Conservation (phyloP, 2,329 filamentous ascomycete species). For the Diaporthe capsici region DNA sequence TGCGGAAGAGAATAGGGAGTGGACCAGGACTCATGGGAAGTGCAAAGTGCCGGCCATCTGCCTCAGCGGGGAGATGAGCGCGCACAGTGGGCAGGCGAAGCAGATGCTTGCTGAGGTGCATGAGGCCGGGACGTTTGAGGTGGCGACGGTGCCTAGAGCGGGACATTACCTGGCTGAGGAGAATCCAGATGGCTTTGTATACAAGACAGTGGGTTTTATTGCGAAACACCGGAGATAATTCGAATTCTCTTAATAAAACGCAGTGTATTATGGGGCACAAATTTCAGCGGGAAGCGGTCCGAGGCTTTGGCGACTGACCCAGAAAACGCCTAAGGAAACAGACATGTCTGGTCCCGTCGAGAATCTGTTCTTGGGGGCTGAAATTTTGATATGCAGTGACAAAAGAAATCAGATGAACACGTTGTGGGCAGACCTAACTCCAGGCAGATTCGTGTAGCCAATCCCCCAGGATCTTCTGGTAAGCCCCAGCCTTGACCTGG, state of each 20-base stretch:
- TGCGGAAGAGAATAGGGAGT: background rate
- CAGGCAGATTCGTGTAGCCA: background rate
- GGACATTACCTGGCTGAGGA: conserved; percentile 14
- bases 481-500: background rate
- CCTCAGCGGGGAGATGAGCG: background rate
- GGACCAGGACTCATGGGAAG: background rate
- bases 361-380: too few species aligned
- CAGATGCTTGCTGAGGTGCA: conserved; percentile 6
- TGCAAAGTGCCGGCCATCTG: background rate
- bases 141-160: background rate
- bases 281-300: too few species aligned
- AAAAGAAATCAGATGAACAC: accelerated
- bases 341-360: too few species aligned
- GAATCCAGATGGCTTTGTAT: background rate
- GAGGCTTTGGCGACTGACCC: background rate
- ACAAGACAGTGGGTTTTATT: background rate
- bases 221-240: background rate
- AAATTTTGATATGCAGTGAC: too few species aligned
- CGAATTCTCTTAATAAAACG: too few species aligned
- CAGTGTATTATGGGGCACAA: too few species aligned
- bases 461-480: background rate
- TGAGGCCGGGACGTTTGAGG: conserved; percentile 1
- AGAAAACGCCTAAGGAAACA: too few species aligned
- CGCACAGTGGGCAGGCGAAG: background rate
- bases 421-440: background rate